phyloP scores from a whole-genome alignment of 805 yeast genomes.

The Priceomyces medius region DNA sequence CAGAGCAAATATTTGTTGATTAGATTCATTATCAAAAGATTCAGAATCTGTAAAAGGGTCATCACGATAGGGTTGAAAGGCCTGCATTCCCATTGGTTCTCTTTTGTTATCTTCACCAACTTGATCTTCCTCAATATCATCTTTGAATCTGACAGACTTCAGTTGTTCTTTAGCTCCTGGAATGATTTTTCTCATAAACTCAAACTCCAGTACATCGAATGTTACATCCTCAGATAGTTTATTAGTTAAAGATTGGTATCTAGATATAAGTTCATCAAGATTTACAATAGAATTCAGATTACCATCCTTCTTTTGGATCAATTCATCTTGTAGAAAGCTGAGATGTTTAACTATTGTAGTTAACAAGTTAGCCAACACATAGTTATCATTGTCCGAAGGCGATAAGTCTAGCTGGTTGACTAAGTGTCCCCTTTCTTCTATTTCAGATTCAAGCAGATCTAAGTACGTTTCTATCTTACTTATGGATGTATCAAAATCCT shows the following conservation, averaged over 20 bases:
- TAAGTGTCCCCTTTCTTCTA: conserved; percentile 36
- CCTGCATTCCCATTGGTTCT: conserved; percentile 35
- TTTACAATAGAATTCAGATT: conserved; percentile 4
- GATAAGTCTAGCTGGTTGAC: conserved; percentile 27
- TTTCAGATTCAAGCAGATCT: conserved; percentile 26
- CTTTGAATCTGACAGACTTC: conserved; percentile 41
- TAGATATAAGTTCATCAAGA: conserved; percentile 11
- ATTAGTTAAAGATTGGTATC: conserved; percentile 18
- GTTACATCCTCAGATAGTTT: conserved; percentile 24
- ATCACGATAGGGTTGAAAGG: conserved; percentile 34
- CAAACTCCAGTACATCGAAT: conserved; percentile 32
- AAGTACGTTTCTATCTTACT: conserved; percentile 18
- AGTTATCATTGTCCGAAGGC: conserved; percentile 40
- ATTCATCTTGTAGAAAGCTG: conserved; percentile 29
- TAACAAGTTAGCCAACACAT: conserved; percentile 32
- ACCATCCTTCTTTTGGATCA: conserved; percentile 12
- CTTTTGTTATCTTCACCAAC: conserved; percentile 21
- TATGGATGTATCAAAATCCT: conserved; percentile 20
- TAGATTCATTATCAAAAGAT: conserved; percentile 28
- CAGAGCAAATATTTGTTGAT: conserved; percentile 41
- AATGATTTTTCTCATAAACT: conserved; percentile 13
- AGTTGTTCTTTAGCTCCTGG: conserved; percentile 8
- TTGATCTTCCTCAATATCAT: conserved; percentile 23
- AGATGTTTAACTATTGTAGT: conserved; percentile 26
- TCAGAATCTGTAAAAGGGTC: conserved; percentile 15